A percentile compares a stretch with the other conserved stretches of the same genome.
These are phyloP conservation scores for Fusarium nurragi DNA, from an alignment of 2,329 filamentous ascomycete species.

Conservation along the genomic window DNA sequence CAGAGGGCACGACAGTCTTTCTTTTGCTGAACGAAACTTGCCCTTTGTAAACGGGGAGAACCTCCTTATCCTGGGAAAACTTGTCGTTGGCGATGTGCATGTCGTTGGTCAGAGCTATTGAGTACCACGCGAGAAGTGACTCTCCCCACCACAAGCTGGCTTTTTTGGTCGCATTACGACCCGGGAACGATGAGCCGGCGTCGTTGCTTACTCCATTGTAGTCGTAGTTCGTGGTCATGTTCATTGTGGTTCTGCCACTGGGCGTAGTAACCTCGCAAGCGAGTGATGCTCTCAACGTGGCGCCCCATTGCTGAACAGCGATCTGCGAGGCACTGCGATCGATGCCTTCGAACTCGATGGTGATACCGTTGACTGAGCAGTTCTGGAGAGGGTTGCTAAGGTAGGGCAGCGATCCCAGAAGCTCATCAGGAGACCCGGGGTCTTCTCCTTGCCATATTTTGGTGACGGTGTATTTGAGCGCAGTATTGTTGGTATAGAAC, in stretches of 20 bases:
- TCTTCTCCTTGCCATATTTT: neutral
- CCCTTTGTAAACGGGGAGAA: neutral
- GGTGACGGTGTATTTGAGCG: neutral
- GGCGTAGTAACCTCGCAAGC: neutral
- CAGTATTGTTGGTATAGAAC: neutral
- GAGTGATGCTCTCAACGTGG: neutral
- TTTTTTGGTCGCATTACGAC: neutral
- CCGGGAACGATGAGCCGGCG: neutral
- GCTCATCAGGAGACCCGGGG: neutral
- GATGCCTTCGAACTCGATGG: neutral
- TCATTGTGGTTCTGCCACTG: neutral
- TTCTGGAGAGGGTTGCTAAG: neutral
- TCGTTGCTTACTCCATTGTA: neutral
- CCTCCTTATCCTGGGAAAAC: neutral
- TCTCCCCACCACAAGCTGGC: neutral
- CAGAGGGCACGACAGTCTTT: neutral
- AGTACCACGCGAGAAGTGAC: neutral
- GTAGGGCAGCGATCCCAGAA: neutral
- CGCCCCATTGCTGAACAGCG: neutral
- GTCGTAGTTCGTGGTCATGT: neutral
- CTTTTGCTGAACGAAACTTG: neutral
- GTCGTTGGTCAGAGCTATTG: neutral
- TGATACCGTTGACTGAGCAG: neutral
- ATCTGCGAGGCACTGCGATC: neutral
- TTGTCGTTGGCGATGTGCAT: neutral